A percentile compares a stretch with the other conserved stretches of the same genome.
phyloP scores from a whole-genome alignment of 1,139 yeast species.

The Debaryomycetaceae sp. region DNA sequence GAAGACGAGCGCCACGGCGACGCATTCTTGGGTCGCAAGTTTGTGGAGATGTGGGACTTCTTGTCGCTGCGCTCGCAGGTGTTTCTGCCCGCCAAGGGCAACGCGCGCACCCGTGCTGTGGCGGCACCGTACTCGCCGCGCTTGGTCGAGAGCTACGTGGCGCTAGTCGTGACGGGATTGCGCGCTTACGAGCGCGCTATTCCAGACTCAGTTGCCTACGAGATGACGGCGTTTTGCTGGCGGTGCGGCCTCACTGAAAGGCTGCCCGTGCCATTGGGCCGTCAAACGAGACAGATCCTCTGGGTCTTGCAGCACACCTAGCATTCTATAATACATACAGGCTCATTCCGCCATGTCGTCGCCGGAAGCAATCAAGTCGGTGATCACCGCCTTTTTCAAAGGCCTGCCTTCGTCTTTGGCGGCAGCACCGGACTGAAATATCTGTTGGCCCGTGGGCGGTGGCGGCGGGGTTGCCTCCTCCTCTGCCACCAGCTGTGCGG shows the following conservation, averaged over 20 bases:
- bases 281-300: constrained; percentile 26
- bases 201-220: constrained; percentile 28
- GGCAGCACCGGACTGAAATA: too few species aligned
- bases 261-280: constrained; percentile 12
- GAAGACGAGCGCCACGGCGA: constrained; percentile 25
- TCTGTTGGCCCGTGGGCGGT: too few species aligned
- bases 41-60: constrained; percentile 35
- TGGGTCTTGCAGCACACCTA: constrained; percentile 24
- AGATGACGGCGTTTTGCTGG: constrained; percentile 25
- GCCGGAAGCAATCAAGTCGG: constrained; percentile 26
- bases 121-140: constrained; percentile 16
- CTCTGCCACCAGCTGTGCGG: constrained; percentile 7
- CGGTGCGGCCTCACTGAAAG: constrained; percentile 19
- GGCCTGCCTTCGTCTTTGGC: constrained; percentile 14
- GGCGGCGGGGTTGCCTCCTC: constrained; percentile 9
- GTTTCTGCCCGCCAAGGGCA: constrained; percentile 6
- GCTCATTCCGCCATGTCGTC: constrained; percentile 11
- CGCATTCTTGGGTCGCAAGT: constrained; percentile 30
- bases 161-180: constrained; percentile 28
- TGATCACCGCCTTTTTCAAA: constrained; percentile 31
- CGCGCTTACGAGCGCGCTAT: constrained; percentile 27
- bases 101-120: constrained; percentile 4
- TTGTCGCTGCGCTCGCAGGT: constrained; percentile 16
- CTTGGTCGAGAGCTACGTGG: constrained; percentile 15
- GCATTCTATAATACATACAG: neutral